Percentiles rank a stretch among this genome's conserved stretches.
Evolutionary conservation across 768 basidiomycete species (phyloP).

Genomic region (Naganishia vishniacii): DNA sequence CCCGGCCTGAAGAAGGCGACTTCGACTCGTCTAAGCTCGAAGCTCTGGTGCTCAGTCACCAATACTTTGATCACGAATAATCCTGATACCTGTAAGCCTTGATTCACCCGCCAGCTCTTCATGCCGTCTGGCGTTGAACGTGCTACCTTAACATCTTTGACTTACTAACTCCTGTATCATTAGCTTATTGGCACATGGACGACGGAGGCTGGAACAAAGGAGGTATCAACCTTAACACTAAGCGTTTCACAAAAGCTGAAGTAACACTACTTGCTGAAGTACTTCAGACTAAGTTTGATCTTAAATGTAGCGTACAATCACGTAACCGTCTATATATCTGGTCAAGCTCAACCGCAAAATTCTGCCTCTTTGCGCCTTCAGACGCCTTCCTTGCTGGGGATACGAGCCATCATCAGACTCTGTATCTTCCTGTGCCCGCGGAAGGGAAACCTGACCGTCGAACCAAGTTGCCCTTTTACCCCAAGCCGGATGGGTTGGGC

Average conservation of each 20-base stretch:
- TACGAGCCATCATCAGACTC: slow-evolving; percentile 32
- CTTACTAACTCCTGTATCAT: no score
- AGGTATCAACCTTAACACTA: no score
- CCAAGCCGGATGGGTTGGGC: slow-evolving; percentile 15
- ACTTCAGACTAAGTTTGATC: no score
- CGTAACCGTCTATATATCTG: no score
- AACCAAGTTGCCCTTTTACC: slow-evolving; percentile 27
- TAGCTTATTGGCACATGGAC: no score
- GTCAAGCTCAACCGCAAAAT: background rate
- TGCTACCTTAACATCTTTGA: no score
- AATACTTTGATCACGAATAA: slow-evolving; percentile 34
- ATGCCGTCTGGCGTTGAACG: background rate
- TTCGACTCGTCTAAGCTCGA: slow-evolving; percentile 28
- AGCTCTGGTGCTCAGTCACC: slow-evolving; percentile 30
- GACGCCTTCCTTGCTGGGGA: slow-evolving; percentile 37
- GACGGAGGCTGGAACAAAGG: no score
- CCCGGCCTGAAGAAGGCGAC: slow-evolving; percentile 19
- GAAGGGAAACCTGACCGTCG: background rate
- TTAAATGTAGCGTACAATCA: no score
- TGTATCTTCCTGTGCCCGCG: slow-evolving; percentile 34
- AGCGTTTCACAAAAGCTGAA: no score
- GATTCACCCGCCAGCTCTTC: background rate
- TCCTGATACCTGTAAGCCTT: slow-evolving; percentile 36
- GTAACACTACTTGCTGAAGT: no score
- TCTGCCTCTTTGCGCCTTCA: background rate